phyloP scores from a whole-genome alignment of 2,329 filamentous ascomycete genomes.

The Seiridium unicorne region DNA sequence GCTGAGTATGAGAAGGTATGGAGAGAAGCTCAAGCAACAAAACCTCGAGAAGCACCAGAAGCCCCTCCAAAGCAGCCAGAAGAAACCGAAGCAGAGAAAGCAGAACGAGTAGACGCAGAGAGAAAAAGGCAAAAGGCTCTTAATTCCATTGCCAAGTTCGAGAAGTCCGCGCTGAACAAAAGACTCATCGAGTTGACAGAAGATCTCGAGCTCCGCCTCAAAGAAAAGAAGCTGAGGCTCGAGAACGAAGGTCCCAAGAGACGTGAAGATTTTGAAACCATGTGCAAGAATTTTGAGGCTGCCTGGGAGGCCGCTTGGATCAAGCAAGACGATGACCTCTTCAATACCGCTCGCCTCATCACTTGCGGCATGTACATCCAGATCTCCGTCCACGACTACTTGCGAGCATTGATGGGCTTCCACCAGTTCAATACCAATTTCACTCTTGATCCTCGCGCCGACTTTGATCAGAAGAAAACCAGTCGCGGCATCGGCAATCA shows the following conservation, averaged over 20 bases:
- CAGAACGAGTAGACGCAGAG: too few relatives aligned
- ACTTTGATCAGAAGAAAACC: constrained; percentile 44
- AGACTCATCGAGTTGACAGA: background rate
- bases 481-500: constrained; percentile 62
- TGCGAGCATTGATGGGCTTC: constrained; percentile 59
- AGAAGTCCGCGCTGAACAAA: constrained; percentile 1
- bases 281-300: constrained; percentile 8
- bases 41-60: background rate
- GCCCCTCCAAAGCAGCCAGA: constrained; percentile 14
- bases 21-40: background rate
- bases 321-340: constrained; percentile 51
- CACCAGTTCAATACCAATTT: constrained; percentile 58
- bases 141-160: constrained; percentile 1
- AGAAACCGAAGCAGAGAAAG: too few relatives aligned
- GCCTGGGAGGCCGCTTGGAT: constrained; percentile 19
- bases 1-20: background rate
- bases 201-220: background rate
- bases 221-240: background rate
- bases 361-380: constrained; percentile 55
- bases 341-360: constrained; percentile 55
- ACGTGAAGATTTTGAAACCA: constrained; percentile 4
- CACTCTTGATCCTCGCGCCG: constrained; percentile 63
- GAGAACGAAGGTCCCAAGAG: too few relatives aligned
- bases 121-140: constrained; percentile 29
- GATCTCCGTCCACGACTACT: constrained; percentile 58